Conservation (phyloP, 495 filamentous ascomycete species). For the Pseudotulostoma volvatum region DNA sequence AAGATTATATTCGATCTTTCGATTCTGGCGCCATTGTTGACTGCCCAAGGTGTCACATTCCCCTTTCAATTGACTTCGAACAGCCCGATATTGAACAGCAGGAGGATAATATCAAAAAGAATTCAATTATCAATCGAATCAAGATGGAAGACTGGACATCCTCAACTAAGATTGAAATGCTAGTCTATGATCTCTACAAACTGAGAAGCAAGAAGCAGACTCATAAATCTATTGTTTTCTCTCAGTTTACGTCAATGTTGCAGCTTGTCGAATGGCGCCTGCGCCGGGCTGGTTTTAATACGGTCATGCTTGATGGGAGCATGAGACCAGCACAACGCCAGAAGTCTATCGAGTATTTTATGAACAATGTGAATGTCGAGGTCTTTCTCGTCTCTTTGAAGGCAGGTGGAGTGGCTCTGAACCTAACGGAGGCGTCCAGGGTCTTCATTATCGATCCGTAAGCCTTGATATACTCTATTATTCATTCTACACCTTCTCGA, state of each 20-base stretch:
- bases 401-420: constrained; percentile 88
- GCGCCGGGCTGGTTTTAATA: constrained; percentile 85
- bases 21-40: constrained; percentile 47
- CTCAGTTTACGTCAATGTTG: constrained; percentile 56
- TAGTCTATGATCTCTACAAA: constrained; percentile 83
- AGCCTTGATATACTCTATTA: constrained; percentile 20
- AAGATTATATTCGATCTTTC: constrained; percentile 63
- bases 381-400: constrained; percentile 91
- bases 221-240: constrained; percentile 71
- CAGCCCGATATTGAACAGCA: constrained; percentile 88
- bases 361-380: constrained; percentile 82
- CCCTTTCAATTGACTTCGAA: constrained; percentile 77
- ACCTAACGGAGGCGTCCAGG: constrained; percentile 80
- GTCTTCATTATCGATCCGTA: constrained; percentile 94
- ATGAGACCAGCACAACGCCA: constrained; percentile 90
- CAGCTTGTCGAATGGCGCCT: constrained; percentile 88
- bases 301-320: constrained; percentile 89
- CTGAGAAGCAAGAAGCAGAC: constrained; percentile 79
- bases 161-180: constrained; percentile 91
- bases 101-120: constrained; percentile 68
- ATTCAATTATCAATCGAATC: constrained; percentile 91
- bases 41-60: constrained; percentile 84
- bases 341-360: constrained; percentile 84
- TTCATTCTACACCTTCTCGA: background rate
- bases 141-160: constrained; percentile 96